Percentiles rank a stretch among this genome's conserved stretches.
Evolutionary conservation across 2,329 filamentous ascomycete species (phyloP).

Genomic region (Pestalotiopsis sp.): DNA sequence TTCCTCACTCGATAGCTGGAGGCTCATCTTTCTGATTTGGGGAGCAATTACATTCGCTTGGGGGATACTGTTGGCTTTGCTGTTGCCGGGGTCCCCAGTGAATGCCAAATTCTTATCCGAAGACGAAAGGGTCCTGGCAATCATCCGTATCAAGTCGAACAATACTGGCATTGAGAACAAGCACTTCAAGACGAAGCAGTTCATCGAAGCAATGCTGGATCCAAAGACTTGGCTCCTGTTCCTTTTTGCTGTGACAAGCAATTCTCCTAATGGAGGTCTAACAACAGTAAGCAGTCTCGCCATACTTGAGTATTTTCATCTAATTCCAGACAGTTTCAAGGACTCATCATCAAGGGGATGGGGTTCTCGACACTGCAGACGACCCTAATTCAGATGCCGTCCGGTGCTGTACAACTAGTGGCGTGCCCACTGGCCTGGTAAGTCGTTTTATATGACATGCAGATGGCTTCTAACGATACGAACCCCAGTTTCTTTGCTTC

Average conservation of each 20-base stretch:
- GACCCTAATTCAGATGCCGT: conserved; percentile 18
- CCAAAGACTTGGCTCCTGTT: conserved; percentile 57
- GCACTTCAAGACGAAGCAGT: conserved; percentile 55
- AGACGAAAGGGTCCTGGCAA: conserved; percentile 55
- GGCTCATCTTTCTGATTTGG: conserved; percentile 71
- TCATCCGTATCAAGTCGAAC: conserved; percentile 57
- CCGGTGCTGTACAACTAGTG: conserved; percentile 15
- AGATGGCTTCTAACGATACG: background rate
- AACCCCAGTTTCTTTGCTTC: conserved; percentile 14
- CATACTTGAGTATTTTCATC: background rate
- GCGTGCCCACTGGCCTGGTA: conserved; percentile 16
- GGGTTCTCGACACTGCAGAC: conserved; percentile 18
- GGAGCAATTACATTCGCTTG: conserved; percentile 59
- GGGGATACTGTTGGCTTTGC: conserved; percentile 59
- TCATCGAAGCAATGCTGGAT: conserved; percentile 58
- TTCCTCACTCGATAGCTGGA: conserved; percentile 62
- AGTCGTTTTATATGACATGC: background rate
- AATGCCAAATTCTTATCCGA: conserved; percentile 53
- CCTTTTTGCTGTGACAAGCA: conserved; percentile 53
- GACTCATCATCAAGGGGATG: conserved; percentile 17
- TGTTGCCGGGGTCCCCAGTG: conserved; percentile 61
- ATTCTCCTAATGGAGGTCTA: conserved; percentile 35
- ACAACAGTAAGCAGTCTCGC: conserved; percentile 9
- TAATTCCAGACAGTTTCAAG: conserved; percentile 6
- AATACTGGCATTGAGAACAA: conserved; percentile 64